Base-by-base conservation (phyloP, 169 alveolate genomes). In the Plasmodium inui region DNA sequence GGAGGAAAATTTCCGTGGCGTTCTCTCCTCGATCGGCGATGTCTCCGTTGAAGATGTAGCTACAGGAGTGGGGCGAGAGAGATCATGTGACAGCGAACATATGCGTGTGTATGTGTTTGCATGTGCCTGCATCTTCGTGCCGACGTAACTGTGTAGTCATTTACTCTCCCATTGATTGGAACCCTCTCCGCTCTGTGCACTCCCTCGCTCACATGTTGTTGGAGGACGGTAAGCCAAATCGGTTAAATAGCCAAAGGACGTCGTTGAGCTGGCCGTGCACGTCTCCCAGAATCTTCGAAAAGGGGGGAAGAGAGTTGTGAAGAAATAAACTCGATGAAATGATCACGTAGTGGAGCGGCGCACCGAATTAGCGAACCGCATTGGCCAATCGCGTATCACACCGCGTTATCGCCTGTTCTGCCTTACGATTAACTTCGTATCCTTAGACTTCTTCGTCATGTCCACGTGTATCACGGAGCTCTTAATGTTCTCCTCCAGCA, bases 201-300 rank as follows among this genome's bases (percentile, higher is more conserved):
- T 83, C 46, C 46, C 74, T 50, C 32, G 6, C 44, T 72, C 41
- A 88, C 94, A 96, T 98, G 80, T 97, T 97, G 34, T 96, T 94
- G 26, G 96, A 96, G 46, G 97, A 95, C 17, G 99, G 99, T 30
- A 97, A 97, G 0, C 99, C 99, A 85, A 96, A 97, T 83, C 97
- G 96, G 95, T 96, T 97, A 93, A 98, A 96, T 17, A 98, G 93
- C 98, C 98, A 97, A 92, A 97, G 93, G 67, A 98, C 97, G 88
- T 98, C 99, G 84, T 97, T 96, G 67, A 97, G 96, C 94, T 98
- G 99, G 7, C 99, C 99, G 95, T 98, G 99, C 3, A 97, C 95
- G 92, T 98, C 99, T 7, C 99, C 99, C 7, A 97, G 97, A 26
- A 98, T 93, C 85, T 96, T 92, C 70, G 92, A 84, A 8, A 74